phyloP scores from a whole-genome alignment of 345 rosid species.

The Gynandropsis gynandra region DNA sequence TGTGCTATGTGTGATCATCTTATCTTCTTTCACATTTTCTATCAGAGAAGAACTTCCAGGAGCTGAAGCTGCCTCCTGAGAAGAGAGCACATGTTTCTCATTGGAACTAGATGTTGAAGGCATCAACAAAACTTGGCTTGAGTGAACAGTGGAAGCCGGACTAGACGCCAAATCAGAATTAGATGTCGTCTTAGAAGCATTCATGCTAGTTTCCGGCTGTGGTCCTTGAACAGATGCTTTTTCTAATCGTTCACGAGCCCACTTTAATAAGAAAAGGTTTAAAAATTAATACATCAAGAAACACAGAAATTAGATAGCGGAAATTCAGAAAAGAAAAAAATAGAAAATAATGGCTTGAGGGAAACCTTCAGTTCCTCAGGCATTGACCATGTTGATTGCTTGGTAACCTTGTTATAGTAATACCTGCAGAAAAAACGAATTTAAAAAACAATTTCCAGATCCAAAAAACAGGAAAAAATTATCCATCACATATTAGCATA shows the following conservation, averaged over 20 bases:
- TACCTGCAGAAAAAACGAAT: conserved; percentile 46
- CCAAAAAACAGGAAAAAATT: conserved; percentile 19
- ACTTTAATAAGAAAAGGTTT: conserved; percentile 39
- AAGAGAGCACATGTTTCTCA: conserved; percentile 29
- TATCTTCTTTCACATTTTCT: conserved; percentile 32
- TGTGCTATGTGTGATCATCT: conserved; percentile 27
- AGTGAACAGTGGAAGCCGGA: conserved; percentile 33
- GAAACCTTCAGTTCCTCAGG: conserved; percentile 89
- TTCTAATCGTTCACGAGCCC: conserved; percentile 73
- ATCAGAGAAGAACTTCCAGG: conserved; percentile 32
- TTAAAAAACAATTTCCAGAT: conserved; percentile 15
- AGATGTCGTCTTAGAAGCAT: conserved; percentile 32
- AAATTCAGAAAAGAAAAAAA: conserved; percentile 9
- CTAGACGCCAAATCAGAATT: conserved; percentile 33
- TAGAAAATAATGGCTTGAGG: conserved; percentile 9
- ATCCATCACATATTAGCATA: conserved; percentile 14
- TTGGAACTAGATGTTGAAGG: conserved; percentile 34
- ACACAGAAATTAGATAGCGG: conserved; percentile 9
- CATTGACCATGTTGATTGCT: conserved; percentile 83
- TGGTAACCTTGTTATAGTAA: conserved; percentile 76
- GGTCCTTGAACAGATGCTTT: conserved; percentile 32
- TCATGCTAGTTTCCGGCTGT: conserved; percentile 31
- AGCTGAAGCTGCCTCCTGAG: conserved; percentile 38
- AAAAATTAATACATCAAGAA: conserved; percentile 12
- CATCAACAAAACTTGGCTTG: conserved; percentile 44